Conservation (phyloP, 2,329 filamentous ascomycete species). For the Ophiostoma tasmaniense region DNA sequence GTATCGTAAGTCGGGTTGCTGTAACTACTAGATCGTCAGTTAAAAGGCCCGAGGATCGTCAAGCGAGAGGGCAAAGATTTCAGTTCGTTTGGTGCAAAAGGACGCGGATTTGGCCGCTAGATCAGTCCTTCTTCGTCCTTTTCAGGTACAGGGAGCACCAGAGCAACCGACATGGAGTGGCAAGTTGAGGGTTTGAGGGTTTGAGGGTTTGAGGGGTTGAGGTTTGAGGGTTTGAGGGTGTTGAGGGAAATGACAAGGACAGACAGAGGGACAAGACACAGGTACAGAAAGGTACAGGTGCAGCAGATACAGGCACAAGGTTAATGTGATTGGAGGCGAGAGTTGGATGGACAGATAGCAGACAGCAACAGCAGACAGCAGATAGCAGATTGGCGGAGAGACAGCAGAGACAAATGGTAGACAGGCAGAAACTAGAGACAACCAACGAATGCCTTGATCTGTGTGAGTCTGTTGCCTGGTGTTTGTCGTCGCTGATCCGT, state of each 20-base stretch:
- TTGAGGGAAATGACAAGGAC: not conserved
- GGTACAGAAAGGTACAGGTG: not conserved
- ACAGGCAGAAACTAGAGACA: not conserved
- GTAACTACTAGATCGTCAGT: not conserved
- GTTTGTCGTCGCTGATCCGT: not conserved
- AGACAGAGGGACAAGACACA: not conserved
- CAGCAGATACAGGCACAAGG: not conserved
- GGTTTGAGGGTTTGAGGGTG: too few species aligned
- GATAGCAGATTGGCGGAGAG: constrained; percentile 1
- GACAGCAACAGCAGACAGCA: too few species aligned
- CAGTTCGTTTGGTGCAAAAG: not conserved
- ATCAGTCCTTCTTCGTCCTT: not conserved
- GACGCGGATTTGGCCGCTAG: not conserved
- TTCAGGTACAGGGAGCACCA: not conserved
- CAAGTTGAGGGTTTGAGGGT: not conserved
- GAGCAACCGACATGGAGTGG: not conserved
- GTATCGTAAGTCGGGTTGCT: not conserved
- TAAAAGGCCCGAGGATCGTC: not conserved
- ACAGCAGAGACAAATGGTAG: not conserved
- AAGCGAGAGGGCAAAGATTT: not conserved
- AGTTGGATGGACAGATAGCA: not conserved
- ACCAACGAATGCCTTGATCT: not conserved
- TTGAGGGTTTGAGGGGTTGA: too few species aligned
- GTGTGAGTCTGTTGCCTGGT: not conserved
- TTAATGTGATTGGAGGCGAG: not conserved